Evolutionary conservation across 2,329 filamentous ascomycete genomes (phyloP).

Genomic region (Aspergillus ruber): DNA sequence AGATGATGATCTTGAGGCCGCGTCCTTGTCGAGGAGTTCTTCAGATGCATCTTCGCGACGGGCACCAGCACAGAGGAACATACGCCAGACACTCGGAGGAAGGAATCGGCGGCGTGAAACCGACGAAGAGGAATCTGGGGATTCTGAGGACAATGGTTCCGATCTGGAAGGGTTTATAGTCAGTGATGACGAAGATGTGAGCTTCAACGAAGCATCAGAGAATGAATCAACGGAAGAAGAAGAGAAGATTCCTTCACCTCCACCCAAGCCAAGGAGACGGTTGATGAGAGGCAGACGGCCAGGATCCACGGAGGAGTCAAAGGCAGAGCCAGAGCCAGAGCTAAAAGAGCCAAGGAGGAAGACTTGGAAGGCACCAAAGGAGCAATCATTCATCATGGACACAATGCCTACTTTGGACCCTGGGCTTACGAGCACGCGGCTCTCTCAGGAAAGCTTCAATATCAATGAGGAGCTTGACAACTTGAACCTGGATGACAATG

Average conservation of each 20-base stretch:
- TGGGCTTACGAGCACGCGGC: conserved; percentile 10
- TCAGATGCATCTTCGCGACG: conserved; percentile 13
- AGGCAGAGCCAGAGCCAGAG: conserved; percentile 15
- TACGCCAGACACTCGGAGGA: conserved; percentile 3
- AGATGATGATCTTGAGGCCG: conserved; percentile 6
- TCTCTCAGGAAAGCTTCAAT: conserved; percentile 16
- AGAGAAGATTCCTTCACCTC: conserved; percentile 13
- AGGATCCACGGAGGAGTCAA: conserved; percentile 10
- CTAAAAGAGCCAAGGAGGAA: conserved; percentile 9
- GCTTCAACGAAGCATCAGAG: conserved; percentile 27
- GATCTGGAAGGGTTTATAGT: conserved; percentile 37
- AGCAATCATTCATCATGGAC: conserved; percentile 12
- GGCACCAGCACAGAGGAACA: conserved; percentile 14
- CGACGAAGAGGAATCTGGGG: conserved; percentile 19
- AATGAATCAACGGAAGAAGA: conserved; percentile 17
- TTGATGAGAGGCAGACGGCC: conserved; percentile 31
- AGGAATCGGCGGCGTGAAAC: conserved; percentile 11
- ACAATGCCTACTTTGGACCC: conserved; percentile 9
- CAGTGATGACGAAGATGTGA: conserved; percentile 34
- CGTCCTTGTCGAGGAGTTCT: conserved; percentile 13
- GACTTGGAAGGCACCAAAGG: conserved; percentile 8
- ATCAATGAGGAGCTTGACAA: conserved; percentile 17
- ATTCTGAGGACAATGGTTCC: conserved; percentile 23
- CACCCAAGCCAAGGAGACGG: conserved; percentile 22
- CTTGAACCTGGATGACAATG: conserved; percentile 17